Evolutionary conservation across 2,329 filamentous ascomycete species (phyloP).

Genomic region (Lomentospora prolificans): DNA sequence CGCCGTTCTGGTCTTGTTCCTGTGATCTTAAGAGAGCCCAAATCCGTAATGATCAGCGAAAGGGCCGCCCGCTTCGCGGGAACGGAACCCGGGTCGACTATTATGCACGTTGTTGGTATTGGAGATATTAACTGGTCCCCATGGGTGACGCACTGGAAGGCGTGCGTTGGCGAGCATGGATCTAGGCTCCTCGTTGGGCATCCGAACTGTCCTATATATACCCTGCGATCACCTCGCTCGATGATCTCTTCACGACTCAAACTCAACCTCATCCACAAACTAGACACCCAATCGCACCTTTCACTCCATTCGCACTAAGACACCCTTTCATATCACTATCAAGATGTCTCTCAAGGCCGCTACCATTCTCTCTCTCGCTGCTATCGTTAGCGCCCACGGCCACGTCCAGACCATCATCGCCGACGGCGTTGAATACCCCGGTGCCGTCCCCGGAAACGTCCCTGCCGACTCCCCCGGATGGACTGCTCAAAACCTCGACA

Average conservation of each 20-base stretch:
- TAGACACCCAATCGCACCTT: neutral
- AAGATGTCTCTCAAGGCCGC: slow-evolving; percentile 2
- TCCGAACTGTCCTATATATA: too few relatives aligned
- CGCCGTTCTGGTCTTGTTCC: too few relatives aligned
- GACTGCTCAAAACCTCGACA: slow-evolving; percentile 32
- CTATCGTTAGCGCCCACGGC: slow-evolving; percentile 7
- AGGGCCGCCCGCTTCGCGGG: neutral
- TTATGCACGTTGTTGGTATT: neutral
- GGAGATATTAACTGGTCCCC: neutral
- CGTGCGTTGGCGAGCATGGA: too few relatives aligned
- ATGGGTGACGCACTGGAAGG: too few relatives aligned
- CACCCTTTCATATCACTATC: neutral
- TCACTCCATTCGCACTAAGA: neutral
- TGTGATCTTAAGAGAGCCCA: too few relatives aligned
- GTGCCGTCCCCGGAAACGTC: slow-evolving; percentile 13
- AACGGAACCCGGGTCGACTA: neutral
- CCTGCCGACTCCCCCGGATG: slow-evolving; percentile 24
- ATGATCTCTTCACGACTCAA: too few relatives aligned
- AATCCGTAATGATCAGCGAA: neutral
- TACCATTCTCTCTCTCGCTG: slow-evolving; percentile 1
- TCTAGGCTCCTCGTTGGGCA: too few relatives aligned
- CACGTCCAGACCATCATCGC: slow-evolving; percentile 9
- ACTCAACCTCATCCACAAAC: too few relatives aligned
- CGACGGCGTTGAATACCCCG: slow-evolving; percentile 11
- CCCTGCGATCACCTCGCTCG: too few relatives aligned